A percentile compares a stretch with the other conserved stretches of the same genome.
Evolutionary conservation across 139 green algal genomes (phyloP).

Genomic region (Chlamydomonas sp.): DNA sequence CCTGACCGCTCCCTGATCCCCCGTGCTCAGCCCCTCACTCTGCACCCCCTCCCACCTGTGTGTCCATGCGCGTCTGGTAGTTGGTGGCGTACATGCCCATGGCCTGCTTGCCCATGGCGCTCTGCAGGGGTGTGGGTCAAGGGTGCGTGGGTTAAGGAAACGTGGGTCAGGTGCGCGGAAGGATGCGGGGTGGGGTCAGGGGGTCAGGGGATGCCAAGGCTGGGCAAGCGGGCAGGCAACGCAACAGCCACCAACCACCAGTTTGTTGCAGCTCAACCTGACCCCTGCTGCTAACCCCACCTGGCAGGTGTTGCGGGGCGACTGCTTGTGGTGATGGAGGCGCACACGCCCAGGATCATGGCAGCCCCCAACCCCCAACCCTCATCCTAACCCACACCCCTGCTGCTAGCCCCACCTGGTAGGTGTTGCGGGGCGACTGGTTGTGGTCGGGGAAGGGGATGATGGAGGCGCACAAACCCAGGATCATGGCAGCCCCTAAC

Average conservation of each 20-base stretch:
- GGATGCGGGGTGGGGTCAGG: too few relatives aligned
- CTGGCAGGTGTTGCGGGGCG: conserved; percentile 88
- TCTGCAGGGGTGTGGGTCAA: conserved; percentile 32
- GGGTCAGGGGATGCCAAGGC: too few relatives aligned
- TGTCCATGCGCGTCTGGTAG: conserved; percentile 83
- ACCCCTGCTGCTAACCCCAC: not conserved
- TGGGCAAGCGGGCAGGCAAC: too few relatives aligned
- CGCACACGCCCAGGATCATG: conserved; percentile 89
- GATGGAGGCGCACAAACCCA: conserved; percentile 96
- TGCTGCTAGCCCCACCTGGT: conserved; percentile 53
- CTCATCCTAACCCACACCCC: not conserved
- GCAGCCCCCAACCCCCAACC: not conserved
- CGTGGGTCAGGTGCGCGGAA: too few relatives aligned
- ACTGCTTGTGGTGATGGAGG: conserved; percentile 98
- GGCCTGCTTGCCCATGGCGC: conserved; percentile 95
- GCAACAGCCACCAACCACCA: too few relatives aligned
- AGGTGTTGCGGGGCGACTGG: conserved; percentile 91
- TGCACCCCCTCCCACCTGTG: conserved; percentile 47
- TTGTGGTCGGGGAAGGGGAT: conserved; percentile 99
- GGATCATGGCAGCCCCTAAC: conserved; percentile 6
- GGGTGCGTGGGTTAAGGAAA: conserved; percentile 28
- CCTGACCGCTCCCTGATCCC: not conserved
- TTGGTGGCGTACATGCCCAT: conserved; percentile 95
- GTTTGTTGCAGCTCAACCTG: not conserved
- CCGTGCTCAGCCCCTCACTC: not conserved